phyloP scores from a whole-genome alignment of 495 filamentous ascomycete species.

The Collariella sp. region DNA sequence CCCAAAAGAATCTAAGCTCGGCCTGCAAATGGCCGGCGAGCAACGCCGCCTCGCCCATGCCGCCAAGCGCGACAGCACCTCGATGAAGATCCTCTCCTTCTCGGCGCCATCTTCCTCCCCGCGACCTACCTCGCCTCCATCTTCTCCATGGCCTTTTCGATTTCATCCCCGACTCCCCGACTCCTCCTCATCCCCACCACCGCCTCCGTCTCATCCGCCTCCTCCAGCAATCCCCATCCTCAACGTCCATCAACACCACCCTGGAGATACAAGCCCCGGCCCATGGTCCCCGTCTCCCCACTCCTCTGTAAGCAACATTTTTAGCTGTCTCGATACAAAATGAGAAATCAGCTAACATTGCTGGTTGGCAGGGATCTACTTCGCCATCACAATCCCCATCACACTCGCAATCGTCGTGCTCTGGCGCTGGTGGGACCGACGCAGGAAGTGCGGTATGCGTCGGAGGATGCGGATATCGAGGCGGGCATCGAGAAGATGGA shows the following conservation, averaged over 20 bases:
- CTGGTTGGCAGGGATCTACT: too few species aligned
- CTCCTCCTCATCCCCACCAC: not conserved
- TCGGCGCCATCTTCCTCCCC: constrained; percentile 49
- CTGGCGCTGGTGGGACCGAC: constrained; percentile 42
- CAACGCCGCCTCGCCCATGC: constrained; percentile 48
- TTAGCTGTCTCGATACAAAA: too few species aligned
- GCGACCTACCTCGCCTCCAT: constrained; percentile 46
- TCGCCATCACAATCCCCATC: constrained; percentile 43
- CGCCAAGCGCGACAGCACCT: constrained; percentile 46
- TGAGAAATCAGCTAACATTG: too few species aligned
- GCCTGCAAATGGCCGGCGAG: constrained; percentile 48
- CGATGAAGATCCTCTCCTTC: constrained; percentile 50
- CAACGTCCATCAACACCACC: too few species aligned
- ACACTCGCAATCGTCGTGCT: constrained; percentile 37
- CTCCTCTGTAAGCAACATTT: too few species aligned
- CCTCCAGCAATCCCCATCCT: too few species aligned
- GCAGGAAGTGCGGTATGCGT: constrained; percentile 36
- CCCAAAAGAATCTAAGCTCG: constrained; percentile 49
- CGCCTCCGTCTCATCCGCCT: not conserved
- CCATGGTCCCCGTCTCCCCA: constrained; percentile 28
- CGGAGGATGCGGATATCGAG: constrained; percentile 43
- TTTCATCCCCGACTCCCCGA: constrained; percentile 22
- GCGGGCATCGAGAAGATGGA: constrained; percentile 47
- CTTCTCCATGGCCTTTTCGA: constrained; percentile 53
- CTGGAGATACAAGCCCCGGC: too few species aligned